These are phyloP conservation scores for Achaetomiella virescens DNA, from an alignment of 495 filamentous ascomycete genomes.

Conservation along the genomic window DNA sequence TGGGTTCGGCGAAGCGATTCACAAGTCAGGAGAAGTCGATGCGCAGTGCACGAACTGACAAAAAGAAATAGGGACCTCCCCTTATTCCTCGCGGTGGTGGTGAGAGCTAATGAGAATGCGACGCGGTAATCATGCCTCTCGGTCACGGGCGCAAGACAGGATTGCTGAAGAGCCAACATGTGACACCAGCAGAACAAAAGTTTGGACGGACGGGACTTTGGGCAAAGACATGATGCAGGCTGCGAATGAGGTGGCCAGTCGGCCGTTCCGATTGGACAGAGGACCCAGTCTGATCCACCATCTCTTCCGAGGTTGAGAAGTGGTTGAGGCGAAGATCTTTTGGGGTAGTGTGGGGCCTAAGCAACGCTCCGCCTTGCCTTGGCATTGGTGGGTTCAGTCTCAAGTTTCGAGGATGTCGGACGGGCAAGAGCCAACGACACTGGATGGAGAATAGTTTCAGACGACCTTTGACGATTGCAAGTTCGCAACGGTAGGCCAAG, in stretches of 20 bases:
- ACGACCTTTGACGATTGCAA: too few species aligned
- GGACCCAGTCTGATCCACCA: background rate
- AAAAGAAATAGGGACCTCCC: background rate
- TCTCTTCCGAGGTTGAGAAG: constrained; percentile 11
- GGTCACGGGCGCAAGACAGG: background rate
- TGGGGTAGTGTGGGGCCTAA: background rate
- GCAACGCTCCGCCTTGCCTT: background rate
- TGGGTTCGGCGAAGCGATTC: background rate
- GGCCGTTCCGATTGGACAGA: background rate
- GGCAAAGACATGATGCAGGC: too few species aligned
- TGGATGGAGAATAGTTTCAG: too few species aligned
- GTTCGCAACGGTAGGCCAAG: too few species aligned
- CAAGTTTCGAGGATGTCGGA: too few species aligned
- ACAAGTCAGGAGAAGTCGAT: background rate
- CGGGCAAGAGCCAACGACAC: too few species aligned
- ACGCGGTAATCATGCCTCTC: background rate
- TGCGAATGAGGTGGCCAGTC: too few species aligned
- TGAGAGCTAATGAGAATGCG: background rate
- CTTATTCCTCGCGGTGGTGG: background rate
- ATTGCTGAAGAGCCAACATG: background rate
- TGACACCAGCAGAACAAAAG: constrained; percentile 3
- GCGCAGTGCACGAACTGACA: background rate
- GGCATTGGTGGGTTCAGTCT: background rate
- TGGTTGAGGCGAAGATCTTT: constrained; percentile 8
- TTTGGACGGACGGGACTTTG: background rate